Evolutionary conservation across 2,329 filamentous ascomycete species (phyloP), one percentile per base, ranked within the genome.

Genomic region (Botrytis porri): DNA sequence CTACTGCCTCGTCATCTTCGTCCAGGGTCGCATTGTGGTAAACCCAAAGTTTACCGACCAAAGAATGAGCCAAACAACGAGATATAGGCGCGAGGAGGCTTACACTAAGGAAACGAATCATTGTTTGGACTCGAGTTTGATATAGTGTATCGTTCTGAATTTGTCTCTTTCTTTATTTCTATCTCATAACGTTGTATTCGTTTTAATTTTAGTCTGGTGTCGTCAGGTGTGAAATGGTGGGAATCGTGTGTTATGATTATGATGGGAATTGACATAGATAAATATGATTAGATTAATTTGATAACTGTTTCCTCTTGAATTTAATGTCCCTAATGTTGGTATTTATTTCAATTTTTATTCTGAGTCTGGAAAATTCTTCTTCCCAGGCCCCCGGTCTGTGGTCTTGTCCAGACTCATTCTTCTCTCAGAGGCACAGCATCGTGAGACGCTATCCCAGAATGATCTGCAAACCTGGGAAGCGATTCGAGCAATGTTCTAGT

Each of bases 261-360:
- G 20, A 16, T 66, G 45, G 37, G 35, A 66, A 39, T 39, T 54
- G 64, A 54, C 45, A 66, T 66, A 51, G 35, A 54, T 39, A 51
- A 66, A 66, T 22, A 66, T 66, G 45, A 66, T 66, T 54, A 54
- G 35, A 66, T 66, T 66, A 54, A 66, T 66, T 54, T 39, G 32
- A 66, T 39, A 29, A 39, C 3, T 29, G 37, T 29, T 35, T 4
- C 22, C 16, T 18, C 22, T 22, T 18, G 12, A 35, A 39, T 39
- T 25, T 9, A n/a, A 9, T 5, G 14, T 54, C 18, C 22, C 16
- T n/a, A 3, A 25, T 37, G 8, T 51, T 65, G 43, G 12, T 22
- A 1, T 37, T 3, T 18, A 4, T 48, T 9, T 65, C 18, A 8
- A n/a, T 1, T 4, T 18, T 18, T 16, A 16, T 8, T 16, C 1